A percentile compares a stretch with the other conserved stretches of the same genome.
Conservation (phyloP, 805 yeast species). For the Wickerhamiella domercqiae region DNA sequence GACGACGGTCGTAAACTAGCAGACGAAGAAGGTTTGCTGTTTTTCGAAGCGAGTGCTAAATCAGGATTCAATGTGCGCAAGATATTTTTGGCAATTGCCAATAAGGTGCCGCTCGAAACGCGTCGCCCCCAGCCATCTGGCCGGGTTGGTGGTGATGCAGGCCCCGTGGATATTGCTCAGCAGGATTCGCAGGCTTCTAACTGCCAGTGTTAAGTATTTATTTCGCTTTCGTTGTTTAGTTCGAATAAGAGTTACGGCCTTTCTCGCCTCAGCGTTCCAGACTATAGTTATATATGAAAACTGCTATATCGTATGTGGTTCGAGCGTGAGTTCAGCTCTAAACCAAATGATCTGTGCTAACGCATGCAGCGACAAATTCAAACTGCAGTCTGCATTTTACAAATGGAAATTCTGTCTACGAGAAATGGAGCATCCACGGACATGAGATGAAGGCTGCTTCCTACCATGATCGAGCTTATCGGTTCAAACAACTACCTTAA, state of each 20-base stretch:
- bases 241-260: too few relatives aligned
- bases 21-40: conserved; percentile 76
- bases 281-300: too few relatives aligned
- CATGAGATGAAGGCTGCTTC: background rate
- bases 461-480: background rate
- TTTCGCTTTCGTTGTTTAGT: conserved; percentile 2
- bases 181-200: conserved; percentile 11
- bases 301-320: too few relatives aligned
- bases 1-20: conserved; percentile 83
- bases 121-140: conserved; percentile 17
- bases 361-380: too few relatives aligned
- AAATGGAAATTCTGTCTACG: too few relatives aligned
- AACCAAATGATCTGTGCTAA: too few relatives aligned
- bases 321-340: too few relatives aligned
- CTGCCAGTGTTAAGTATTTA: conserved; percentile 15
- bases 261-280: too few relatives aligned
- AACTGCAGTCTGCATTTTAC: too few relatives aligned
- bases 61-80: conserved; percentile 79
- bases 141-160: conserved; percentile 15
- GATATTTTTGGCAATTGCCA: conserved; percentile 80
- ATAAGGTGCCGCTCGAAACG: conserved; percentile 52
- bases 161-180: conserved; percentile 13
- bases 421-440: too few relatives aligned
- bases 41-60: conserved; percentile 92
- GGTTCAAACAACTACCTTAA: background rate